Conservation (phyloP, 73 alveolate genomes). For the Tetrahymena elliotti region DNA sequence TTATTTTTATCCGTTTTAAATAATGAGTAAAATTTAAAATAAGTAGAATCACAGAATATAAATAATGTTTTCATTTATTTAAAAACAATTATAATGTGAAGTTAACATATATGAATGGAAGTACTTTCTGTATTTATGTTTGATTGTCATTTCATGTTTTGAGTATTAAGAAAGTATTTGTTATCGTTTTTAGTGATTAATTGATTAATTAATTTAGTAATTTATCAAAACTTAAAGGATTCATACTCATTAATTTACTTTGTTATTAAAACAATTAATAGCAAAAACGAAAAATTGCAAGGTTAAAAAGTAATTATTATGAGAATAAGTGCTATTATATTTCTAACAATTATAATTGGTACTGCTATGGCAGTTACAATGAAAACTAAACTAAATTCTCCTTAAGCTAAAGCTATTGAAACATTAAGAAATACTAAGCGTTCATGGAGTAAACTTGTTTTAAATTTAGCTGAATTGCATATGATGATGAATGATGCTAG, state of each 20-base stretch:
- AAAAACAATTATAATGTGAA: not conserved
- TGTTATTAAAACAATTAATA: not conserved
- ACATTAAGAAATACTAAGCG: not conserved
- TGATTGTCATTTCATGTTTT: not conserved
- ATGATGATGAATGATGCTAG: not conserved
- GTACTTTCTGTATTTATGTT: not conserved
- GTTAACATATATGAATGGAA: too few relatives aligned
- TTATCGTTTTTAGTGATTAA: not conserved
- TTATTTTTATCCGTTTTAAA: not conserved
- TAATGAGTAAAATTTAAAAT: too few relatives aligned
- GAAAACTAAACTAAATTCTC: not conserved
- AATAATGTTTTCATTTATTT: too few relatives aligned
- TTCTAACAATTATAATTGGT: not conserved
- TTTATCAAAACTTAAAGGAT: not conserved
- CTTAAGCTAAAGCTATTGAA: not conserved
- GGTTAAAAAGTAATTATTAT: not conserved
- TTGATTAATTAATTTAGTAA: too few relatives aligned
- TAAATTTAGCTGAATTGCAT: not conserved
- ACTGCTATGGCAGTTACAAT: not conserved
- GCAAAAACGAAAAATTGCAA: not conserved
- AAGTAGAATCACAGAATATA: not conserved
- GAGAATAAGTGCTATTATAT: not conserved
- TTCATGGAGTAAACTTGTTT: not conserved
- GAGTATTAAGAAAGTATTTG: not conserved
- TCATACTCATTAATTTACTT: not conserved